Percentiles rank a stretch among this genome's conserved stretches.
Evolutionary conservation across 192 early-diverging fungal species (phyloP).

Genomic region (Coemansia sp.): DNA sequence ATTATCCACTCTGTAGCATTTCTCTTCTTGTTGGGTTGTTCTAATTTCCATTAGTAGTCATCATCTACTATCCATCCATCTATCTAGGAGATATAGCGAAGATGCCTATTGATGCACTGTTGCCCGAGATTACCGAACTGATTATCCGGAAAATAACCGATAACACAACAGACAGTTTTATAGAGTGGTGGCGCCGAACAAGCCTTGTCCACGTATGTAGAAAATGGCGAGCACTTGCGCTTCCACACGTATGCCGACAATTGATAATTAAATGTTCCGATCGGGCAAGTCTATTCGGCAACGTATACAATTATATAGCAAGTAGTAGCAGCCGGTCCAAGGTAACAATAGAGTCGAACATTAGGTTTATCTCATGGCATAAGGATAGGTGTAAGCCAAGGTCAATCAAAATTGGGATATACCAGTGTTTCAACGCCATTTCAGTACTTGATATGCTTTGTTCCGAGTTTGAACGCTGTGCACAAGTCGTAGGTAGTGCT

Average conservation of each 20-base stretch:
- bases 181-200: slow-evolving; percentile 1
- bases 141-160: slow-evolving; percentile 2
- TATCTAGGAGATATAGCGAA: neutral
- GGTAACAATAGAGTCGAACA: slow-evolving; percentile 2
- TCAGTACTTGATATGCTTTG: neutral
- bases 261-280: neutral
- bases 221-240: slow-evolving; percentile 1
- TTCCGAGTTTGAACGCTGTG: neutral
- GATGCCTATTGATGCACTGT: neutral
- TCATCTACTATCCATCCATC: neutral
- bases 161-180: neutral
- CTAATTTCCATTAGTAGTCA: no score
- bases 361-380: neutral
- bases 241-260: neutral
- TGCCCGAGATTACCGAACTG: neutral
- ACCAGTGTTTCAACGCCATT: slow-evolving; percentile 1
- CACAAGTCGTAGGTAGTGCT: neutral
- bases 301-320: neutral
- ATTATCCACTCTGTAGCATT: neutral
- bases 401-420: slow-evolving; percentile 1
- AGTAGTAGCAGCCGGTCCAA: no score
- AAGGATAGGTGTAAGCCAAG: neutral
- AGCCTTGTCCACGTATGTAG: neutral
- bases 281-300: neutral
- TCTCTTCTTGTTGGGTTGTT: neutral